Percentiles rank a stretch among this genome's conserved stretches.
Evolutionary conservation across 1,284 basidiomycete genomes (phyloP).

Genomic region (Leccinum subrobustum): DNA sequence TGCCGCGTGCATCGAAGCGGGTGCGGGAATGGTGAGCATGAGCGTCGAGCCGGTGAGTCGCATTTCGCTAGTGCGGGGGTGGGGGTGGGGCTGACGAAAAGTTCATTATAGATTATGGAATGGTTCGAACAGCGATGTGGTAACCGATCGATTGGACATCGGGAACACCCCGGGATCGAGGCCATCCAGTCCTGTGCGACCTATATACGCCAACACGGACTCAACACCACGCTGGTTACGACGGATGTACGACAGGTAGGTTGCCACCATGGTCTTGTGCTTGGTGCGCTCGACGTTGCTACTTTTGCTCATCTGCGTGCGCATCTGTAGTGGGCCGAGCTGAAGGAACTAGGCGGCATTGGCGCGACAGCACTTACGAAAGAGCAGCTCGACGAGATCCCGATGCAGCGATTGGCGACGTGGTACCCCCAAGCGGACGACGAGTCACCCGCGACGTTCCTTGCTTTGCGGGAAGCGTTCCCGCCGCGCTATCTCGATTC

Average conservation of each 20-base stretch:
- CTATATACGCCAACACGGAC: slow-evolving; percentile 43
- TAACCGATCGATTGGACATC: slow-evolving; percentile 11
- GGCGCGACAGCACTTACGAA: slow-evolving; percentile 41
- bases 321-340: slow-evolving; percentile 37
- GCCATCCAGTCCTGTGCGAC: slow-evolving; percentile 47
- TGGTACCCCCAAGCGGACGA: slow-evolving; percentile 25
- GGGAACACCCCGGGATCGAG: slow-evolving; percentile 44
- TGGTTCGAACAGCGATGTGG: slow-evolving; percentile 40
- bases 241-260: slow-evolving; percentile 41
- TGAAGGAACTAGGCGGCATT: slow-evolving; percentile 39
- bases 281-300: not conserved
- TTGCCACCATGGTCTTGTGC: not conserved
- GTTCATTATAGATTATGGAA: slow-evolving; percentile 36
- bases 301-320: not conserved
- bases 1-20: slow-evolving; percentile 50
- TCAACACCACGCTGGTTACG: slow-evolving; percentile 44
- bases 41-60: slow-evolving; percentile 47
- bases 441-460: slow-evolving; percentile 27
- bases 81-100: not conserved
- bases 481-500: slow-evolving; percentile 32
- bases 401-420: slow-evolving; percentile 25
- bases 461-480: slow-evolving; percentile 36
- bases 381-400: slow-evolving; percentile 35
- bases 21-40: slow-evolving; percentile 48
- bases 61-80: not conserved